Evolutionary conservation across 2,329 filamentous ascomycete species (phyloP).

Genomic region (Leptographium radiaticola): DNA sequence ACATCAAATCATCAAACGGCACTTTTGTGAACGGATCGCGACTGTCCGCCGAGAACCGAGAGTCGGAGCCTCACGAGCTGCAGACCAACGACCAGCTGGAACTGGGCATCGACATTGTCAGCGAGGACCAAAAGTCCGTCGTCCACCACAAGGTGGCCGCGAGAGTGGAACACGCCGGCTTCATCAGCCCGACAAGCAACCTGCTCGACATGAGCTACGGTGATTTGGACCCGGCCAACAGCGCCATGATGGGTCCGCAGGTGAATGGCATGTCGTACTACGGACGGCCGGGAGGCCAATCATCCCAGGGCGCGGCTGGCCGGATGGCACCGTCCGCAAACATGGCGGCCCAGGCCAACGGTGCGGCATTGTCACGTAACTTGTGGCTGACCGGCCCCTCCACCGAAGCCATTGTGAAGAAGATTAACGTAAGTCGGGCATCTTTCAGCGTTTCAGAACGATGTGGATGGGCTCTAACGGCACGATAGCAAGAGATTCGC

Average conservation of each 20-base stretch:
- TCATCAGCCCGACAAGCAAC: constrained; percentile 61
- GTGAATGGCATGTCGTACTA: constrained; percentile 55
- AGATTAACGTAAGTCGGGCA: constrained; percentile 54
- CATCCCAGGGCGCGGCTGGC: constrained; percentile 47
- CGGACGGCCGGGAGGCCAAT: constrained; percentile 55
- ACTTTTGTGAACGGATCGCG: constrained; percentile 93
- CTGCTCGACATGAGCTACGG: constrained; percentile 84
- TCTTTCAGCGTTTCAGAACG: neutral
- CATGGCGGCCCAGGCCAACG: constrained; percentile 38
- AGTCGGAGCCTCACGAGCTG: constrained; percentile 90
- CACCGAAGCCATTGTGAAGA: constrained; percentile 89
- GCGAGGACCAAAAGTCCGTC: constrained; percentile 95
- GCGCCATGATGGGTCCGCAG: constrained; percentile 54
- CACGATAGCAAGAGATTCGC: constrained; percentile 68
- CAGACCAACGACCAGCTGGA: constrained; percentile 86
- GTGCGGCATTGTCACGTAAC: constrained; percentile 60
- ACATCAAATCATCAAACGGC: constrained; percentile 97
- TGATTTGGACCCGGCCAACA: constrained; percentile 73
- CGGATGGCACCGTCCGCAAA: constrained; percentile 43
- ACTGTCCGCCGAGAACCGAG: constrained; percentile 83
- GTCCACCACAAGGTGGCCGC: constrained; percentile 97
- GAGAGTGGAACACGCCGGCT: constrained; percentile 89
- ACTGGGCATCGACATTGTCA: constrained; percentile 95
- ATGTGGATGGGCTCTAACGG: neutral
- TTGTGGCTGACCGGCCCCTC: constrained; percentile 83